Base-by-base conservation (phyloP, 352 stramenopile species). In the Phytophthora capsici region DNA sequence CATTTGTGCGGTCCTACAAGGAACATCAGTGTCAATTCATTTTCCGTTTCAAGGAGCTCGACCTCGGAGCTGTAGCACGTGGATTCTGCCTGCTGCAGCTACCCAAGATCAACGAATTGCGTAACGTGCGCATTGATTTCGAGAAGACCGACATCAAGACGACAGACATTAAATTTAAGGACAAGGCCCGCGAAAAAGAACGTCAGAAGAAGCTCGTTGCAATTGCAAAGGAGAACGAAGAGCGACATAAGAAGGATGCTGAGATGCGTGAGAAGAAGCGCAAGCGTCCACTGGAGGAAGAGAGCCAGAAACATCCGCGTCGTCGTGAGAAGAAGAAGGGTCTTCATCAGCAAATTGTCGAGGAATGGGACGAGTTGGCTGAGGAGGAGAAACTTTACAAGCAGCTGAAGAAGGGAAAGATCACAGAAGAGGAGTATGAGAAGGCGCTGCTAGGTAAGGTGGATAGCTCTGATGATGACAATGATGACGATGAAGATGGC, bases 361-460 rank as follows among this genome's bases (percentile, higher is more conserved):
- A 99, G 64, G 98, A 99, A 74, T 99, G 98, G 98, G 98, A 99
- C 56, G 97, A 99, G 50, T 75, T 99, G 9, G 97, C 97, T 28
- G 96, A 99, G 60, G 98, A 99, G 71, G 86, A 98, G 55, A 90
- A 98, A 58, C 55, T 98, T 28, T 98, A 94, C 78, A 99, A 99
- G 75, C 98, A 99, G 73, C 66, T 99, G 32, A 97, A 98, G 54
- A 94, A 94, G 63, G 97, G 97, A 19, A 99, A 99, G 75, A 98
- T 99, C 59, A 93, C 93, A 0, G 88, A 98, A 67, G 90, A 98
- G 20, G 88, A 97, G 48, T 98, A 98, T 61, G 87, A 96, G 44
- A 90, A 90, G 52, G 84, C 78, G 16, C 54, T 96, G 23, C 54
- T 92, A 10, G 80, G 81, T 48, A 87, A 91, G 48, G 72, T 50